Percentiles rank a stretch among this genome's conserved stretches.
These are phyloP conservation scores for Polyporus arcularius DNA, from an alignment of 768 basidiomycete species.

Conservation along the genomic window DNA sequence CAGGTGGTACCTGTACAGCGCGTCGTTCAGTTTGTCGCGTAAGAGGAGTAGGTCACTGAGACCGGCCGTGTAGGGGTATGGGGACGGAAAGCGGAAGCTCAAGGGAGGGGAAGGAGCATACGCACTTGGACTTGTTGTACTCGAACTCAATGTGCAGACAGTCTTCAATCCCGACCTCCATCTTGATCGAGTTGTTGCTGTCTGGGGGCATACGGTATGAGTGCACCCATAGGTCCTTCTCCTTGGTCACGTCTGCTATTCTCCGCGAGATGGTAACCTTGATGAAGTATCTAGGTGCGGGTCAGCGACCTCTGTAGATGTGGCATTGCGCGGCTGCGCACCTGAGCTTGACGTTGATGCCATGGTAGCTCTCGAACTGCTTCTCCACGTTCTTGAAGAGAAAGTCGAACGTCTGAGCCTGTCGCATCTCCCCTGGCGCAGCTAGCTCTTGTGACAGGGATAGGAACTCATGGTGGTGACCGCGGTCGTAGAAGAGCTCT, in stretches of 20 bases:
- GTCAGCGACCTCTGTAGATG: background rate
- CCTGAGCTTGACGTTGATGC: slow-evolving; percentile 98
- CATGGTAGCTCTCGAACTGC: slow-evolving; percentile 96
- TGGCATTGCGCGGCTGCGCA: slow-evolving; percentile 36
- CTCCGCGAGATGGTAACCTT: slow-evolving; percentile 88
- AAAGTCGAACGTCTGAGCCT: slow-evolving; percentile 37
- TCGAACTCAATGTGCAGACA: slow-evolving; percentile 99
- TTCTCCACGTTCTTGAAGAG: slow-evolving; percentile 69
- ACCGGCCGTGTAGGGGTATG: too few species aligned
- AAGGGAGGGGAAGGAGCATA: slow-evolving; percentile 10
- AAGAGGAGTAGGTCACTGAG: background rate
- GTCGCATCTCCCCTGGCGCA: slow-evolving; percentile 94
- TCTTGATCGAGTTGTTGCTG: slow-evolving; percentile 97
- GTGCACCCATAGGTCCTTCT: slow-evolving; percentile 96
- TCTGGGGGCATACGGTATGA: slow-evolving; percentile 99
- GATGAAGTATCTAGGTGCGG: slow-evolving; percentile 73
- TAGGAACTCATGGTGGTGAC: slow-evolving; percentile 97
- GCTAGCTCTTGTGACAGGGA: slow-evolving; percentile 95
- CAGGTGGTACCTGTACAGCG: slow-evolving; percentile 78
- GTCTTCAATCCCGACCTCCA: slow-evolving; percentile 99
- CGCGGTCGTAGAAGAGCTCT: slow-evolving; percentile 69
- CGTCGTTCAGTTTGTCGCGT: background rate
- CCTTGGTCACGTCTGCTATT: slow-evolving; percentile 92
- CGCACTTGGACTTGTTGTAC: slow-evolving; percentile 98
- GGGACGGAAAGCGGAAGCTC: too few species aligned